A percentile compares a stretch with the other conserved stretches of the same genome.
Conservation (phyloP, 768 basidiomycete genomes). For the Tricholoma saponaceum region DNA sequence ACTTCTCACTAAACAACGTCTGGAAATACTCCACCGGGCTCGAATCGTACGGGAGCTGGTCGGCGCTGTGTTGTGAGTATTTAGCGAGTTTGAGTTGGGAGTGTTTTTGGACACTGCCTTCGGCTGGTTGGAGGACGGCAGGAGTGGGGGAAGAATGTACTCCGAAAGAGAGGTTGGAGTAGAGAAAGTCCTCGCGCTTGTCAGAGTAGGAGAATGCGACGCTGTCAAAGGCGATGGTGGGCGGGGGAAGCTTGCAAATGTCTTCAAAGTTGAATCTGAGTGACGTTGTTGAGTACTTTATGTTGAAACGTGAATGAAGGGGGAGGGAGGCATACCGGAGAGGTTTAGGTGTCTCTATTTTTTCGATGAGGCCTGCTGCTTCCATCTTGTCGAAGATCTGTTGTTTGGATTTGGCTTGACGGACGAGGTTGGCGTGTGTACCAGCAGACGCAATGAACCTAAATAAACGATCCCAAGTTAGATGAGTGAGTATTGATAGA, state of each 20-base stretch:
- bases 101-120: slow-evolving; percentile 90
- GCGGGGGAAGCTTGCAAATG: slow-evolving; percentile 87
- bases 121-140: slow-evolving; percentile 59
- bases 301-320: no score
- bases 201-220: slow-evolving; percentile 97
- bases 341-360: slow-evolving; percentile 68
- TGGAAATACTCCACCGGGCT: slow-evolving; percentile 95
- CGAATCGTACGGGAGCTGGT: slow-evolving; percentile 93
- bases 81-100: slow-evolving; percentile 90
- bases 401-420: slow-evolving; percentile 98
- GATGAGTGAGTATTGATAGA: background rate
- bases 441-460: slow-evolving; percentile 98
- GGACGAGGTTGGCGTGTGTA: slow-evolving; percentile 98
- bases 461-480: background rate
- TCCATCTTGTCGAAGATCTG: slow-evolving; percentile 99
- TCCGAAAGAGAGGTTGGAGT: slow-evolving; percentile 89
- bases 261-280: slow-evolving; percentile 91
- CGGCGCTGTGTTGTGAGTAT: slow-evolving; percentile 98
- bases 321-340: slow-evolving; percentile 38
- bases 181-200: slow-evolving; percentile 82
- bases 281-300: background rate
- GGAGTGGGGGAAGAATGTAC: slow-evolving; percentile 34
- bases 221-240: slow-evolving; percentile 92
- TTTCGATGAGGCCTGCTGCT: slow-evolving; percentile 94
- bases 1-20: slow-evolving; percentile 69